Evolutionary conservation across 208 protist species (phyloP).

Genomic region (Wallacemonas sp.): DNA sequence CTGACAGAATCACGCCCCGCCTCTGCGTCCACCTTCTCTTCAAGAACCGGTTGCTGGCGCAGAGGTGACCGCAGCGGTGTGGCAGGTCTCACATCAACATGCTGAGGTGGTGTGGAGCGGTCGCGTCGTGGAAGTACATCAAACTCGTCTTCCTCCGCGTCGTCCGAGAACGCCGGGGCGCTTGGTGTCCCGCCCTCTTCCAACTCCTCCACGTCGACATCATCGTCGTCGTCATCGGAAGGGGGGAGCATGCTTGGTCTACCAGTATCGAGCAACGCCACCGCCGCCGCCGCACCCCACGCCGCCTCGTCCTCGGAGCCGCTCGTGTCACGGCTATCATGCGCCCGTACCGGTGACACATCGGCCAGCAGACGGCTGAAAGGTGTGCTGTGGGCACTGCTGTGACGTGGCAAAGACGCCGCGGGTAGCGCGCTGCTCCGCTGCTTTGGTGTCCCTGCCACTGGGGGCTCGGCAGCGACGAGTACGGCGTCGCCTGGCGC

Average conservation of each 20-base stretch:
- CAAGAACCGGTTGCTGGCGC: too few species aligned
- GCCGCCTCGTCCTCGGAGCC: neutral
- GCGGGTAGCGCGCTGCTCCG: neutral
- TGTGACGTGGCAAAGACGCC: neutral
- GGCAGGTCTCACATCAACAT: too few species aligned
- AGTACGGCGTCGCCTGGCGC: too few species aligned
- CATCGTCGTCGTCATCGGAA: neutral
- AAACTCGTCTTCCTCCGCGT: neutral
- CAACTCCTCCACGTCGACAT: neutral
- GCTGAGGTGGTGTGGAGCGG: too few species aligned
- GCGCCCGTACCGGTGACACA: neutral
- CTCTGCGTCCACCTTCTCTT: too few species aligned
- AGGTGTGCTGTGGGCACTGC: conserved; percentile 1
- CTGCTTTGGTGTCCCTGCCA: neutral
- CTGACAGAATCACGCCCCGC: too few species aligned
- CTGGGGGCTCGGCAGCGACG: too few species aligned
- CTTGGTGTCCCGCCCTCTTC: neutral
- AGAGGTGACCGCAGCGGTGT: too few species aligned
- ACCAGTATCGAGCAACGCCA: neutral
- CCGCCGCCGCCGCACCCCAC: neutral
- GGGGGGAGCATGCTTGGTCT: neutral
- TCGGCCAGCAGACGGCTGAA: neutral
- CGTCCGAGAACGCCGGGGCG: too few species aligned
- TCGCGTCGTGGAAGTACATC: neutral
- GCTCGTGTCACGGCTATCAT: neutral